Conservation (phyloP, 257 asterid genomes). For the Solanum paucissectum region DNA sequence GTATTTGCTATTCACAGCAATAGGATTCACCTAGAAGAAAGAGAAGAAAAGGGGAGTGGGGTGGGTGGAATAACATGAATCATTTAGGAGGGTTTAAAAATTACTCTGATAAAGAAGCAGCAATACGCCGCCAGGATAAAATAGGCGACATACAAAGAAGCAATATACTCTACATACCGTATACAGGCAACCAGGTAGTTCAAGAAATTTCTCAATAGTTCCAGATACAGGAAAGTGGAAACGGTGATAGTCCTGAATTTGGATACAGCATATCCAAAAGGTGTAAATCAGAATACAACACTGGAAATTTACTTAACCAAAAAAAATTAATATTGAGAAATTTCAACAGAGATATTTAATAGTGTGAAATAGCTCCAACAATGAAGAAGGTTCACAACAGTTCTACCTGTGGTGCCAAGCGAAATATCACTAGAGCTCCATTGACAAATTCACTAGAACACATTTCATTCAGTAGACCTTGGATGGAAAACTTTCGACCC, state of each 20-base stretch:
- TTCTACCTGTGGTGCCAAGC: slow-evolving; percentile 97
- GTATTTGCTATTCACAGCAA: slow-evolving; percentile 98
- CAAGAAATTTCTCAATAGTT: slow-evolving; percentile 64
- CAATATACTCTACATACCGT: slow-evolving; percentile 42
- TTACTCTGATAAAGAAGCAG: slow-evolving; percentile 4
- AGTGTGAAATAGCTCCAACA: neutral
- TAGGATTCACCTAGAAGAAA: slow-evolving; percentile 79
- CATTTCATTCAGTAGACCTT: slow-evolving; percentile 74
- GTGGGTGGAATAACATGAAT: slow-evolving; percentile 1
- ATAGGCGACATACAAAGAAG: neutral
- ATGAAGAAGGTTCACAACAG: neutral
- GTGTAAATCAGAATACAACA: neutral
- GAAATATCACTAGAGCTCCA: slow-evolving; percentile 86
- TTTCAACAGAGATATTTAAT: neutral
- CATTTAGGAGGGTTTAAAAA: slow-evolving; percentile 12
- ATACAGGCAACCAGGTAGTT: slow-evolving; percentile 89
- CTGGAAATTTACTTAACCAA: neutral
- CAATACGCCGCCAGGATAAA: neutral
- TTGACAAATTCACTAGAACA: slow-evolving; percentile 46
- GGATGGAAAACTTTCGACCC: slow-evolving; percentile 89
- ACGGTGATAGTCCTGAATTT: slow-evolving; percentile 86
- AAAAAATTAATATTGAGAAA: neutral
- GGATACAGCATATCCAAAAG: neutral
- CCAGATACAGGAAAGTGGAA: slow-evolving; percentile 96
- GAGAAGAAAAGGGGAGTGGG: neutral